Conservation (phyloP, 192 early-diverging fungal species). For the Linnemannia exigua region DNA sequence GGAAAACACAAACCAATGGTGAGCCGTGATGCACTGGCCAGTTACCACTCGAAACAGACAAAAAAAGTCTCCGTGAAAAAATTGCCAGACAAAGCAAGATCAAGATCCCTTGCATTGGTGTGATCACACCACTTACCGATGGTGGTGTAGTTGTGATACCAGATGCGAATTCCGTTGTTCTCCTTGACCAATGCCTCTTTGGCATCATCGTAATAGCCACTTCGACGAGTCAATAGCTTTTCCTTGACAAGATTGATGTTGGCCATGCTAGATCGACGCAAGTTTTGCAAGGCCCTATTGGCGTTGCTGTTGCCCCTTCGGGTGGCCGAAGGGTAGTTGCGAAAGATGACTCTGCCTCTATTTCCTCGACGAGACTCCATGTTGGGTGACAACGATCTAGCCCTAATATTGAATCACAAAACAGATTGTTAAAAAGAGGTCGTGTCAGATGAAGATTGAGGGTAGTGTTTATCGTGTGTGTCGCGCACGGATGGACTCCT, state of each 20-base stretch:
- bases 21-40: background rate
- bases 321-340: conserved; percentile 10
- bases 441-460: background rate
- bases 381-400: conserved; percentile 45
- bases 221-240: conserved; percentile 45
- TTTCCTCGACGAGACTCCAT: conserved; percentile 36
- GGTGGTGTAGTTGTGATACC: conserved; percentile 71
- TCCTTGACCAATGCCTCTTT: conserved; percentile 65
- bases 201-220: conserved; percentile 64
- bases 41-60: background rate
- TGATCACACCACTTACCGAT: conserved; percentile 69
- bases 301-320: background rate
- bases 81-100: background rate
- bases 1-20: background rate
- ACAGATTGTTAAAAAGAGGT: background rate
- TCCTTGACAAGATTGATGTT: conserved; percentile 50
- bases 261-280: conserved; percentile 44
- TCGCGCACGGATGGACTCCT: background rate
- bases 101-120: too few species aligned
- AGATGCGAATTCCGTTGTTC: conserved; percentile 69
- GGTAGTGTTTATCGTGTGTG: background rate
- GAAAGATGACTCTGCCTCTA: conserved; percentile 30
- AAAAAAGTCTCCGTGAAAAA: background rate
- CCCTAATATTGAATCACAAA: conserved; percentile 11
- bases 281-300: conserved; percentile 25